Evolutionary conservation across 768 basidiomycete species (phyloP), one percentile per base, ranked within the genome.

Genomic region (Termitomyces sp.): DNA sequence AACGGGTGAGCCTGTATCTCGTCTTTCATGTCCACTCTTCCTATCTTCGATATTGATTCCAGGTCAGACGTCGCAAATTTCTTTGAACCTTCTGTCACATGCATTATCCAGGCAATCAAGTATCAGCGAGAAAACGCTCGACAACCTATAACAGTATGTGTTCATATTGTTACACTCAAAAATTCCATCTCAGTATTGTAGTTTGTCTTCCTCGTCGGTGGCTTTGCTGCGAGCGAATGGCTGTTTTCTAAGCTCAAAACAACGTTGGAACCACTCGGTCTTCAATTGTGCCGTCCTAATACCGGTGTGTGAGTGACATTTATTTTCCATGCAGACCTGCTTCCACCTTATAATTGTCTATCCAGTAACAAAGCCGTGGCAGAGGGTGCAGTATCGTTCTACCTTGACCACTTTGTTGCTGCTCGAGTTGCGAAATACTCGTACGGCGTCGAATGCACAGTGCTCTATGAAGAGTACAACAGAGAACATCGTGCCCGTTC

Each of bases 191-290:
- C 27, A 51, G 11, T 6, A 10, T 21, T 6, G 2, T 46, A 78
- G 78, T 71, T 73, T 25, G 72, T 78, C 25, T 71, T 79, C 32
- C 74, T 86, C 1, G 82, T 85, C 3, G 84, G 84, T 23, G 83
- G 83, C 0, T 85, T 84, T 63, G 78, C 81, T 14, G 81, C 82
- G 1, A 84, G 78, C 56, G 79, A 83, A 50, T 84, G 78, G 73
- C 63, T 85, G n/a, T 80, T 74, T 61, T 65, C 68, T 2, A 69
- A 71, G 47, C 73, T 85, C 2, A 74, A 74, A 40, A 67, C 63
- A 50, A 62, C 69, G 5, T 68, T 85, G 10, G 69, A 69, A 5
- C 60, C 69, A 1, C 62, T 72, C 0, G 73, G 75, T n/a, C 63
- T 82, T 44, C 71, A 66, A 32, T 66, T 84, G 17, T 73, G 76